Evolutionary conservation across 148 eudicot genomes (phyloP), one percentile per base, ranked within the genome.

Genomic region (Agrostemma githago): DNA sequence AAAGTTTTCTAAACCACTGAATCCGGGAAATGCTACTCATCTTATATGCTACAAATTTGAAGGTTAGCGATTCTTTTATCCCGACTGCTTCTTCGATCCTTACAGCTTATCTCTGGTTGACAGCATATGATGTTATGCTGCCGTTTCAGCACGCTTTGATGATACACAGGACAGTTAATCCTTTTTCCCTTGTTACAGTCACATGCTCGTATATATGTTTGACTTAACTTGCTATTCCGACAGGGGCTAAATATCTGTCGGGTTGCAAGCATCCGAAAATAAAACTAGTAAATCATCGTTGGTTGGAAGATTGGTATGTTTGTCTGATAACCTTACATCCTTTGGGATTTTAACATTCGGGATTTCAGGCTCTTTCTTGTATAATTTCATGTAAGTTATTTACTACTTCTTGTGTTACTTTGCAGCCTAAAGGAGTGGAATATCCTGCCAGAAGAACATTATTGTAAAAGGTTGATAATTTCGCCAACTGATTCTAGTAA

Each of bases 291-390:
- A 95, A 95, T 75, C 97, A 89, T 79, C 80, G 42, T 4, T 95
- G 99, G 99, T 76, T 95, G 84, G 94, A 92, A 76, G 97, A 92
- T 72, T 87, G 99, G 99, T 95, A 85, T 43, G 85, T 60, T 34
- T 63, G 64, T 14, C 72, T 58, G 64, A 67, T 8, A 53, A 42
- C 19, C 26, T 8, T 26, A n/a, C 5, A 20, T 44, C 5, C 19
- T 19, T 11, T 39, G 68, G 19, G 38, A 70, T 48, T 41, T 7
- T 39, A 62, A 8, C 20, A 21, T 61, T 21, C 21, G 3, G 4
- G 39, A 5, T 17, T 61, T 21, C 21, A 5, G 4, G 39, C 7
- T 17, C 48, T 17, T 6, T 64, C 61, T 41, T 57, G 20, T 43
- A 20, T 63, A 14, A 20, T 19, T 37, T 38, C 26, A 26, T 39